Evolutionary conservation across 306 rosid genomes (phyloP).

Genomic region (Arachis stenosperma): DNA sequence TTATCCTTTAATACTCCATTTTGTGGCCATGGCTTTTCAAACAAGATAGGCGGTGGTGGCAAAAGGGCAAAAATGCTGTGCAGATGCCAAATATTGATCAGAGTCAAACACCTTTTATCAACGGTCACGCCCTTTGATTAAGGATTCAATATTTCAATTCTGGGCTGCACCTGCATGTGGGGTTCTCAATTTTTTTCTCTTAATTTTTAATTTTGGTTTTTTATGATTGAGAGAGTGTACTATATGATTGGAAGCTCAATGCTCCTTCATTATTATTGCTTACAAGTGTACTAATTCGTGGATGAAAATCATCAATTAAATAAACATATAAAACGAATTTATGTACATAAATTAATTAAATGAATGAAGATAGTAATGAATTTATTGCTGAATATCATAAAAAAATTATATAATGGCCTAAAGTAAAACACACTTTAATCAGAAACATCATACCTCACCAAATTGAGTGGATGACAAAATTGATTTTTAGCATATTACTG

Average conservation of each 20-base stretch:
- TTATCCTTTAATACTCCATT: neutral
- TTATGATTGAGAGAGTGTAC: slow-evolving; percentile 42
- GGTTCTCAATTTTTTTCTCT: slow-evolving; percentile 37
- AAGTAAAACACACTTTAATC: no score
- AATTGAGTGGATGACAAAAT: no score
- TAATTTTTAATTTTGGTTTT: neutral
- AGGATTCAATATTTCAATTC: slow-evolving; percentile 40
- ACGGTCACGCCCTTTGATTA: slow-evolving; percentile 38
- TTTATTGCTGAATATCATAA: no score
- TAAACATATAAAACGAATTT: no score
- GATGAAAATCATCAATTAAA: no score
- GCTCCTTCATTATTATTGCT: no score
- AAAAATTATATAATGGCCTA: no score
- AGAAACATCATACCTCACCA: no score
- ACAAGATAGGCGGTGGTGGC: slow-evolving; percentile 45
- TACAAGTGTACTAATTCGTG: no score
- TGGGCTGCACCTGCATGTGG: slow-evolving; percentile 62
- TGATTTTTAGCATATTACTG: no score
- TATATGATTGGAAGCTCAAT: slow-evolving; percentile 35
- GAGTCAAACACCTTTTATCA: slow-evolving; percentile 39
- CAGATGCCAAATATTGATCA: slow-evolving; percentile 10
- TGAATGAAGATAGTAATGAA: no score
- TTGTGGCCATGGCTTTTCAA: slow-evolving; percentile 48
- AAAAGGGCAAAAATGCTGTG: slow-evolving; percentile 14
- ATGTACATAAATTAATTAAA: no score